Percentiles rank a stretch among this genome's conserved stretches.
These are phyloP conservation scores for Aureobasidium melanogenum DNA, from an alignment of 2,329 filamentous ascomycete species.

Conservation along the genomic window DNA sequence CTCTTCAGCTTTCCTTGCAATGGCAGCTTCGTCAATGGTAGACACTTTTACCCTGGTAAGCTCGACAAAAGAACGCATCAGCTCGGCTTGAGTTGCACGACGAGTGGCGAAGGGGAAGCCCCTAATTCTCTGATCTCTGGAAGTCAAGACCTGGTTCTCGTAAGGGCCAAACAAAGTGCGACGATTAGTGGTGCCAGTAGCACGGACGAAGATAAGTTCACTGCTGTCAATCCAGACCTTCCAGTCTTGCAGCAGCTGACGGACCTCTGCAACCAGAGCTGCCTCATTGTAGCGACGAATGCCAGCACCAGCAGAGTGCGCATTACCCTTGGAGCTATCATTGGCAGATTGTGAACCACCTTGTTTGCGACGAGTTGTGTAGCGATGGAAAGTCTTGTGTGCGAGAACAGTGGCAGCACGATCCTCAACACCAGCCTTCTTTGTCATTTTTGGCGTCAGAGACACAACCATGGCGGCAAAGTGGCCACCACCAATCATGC, in stretches of 20 bases:
- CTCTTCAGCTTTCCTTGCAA: constrained; percentile 27
- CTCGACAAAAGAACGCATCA: constrained; percentile 91
- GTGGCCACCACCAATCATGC: constrained; percentile 97
- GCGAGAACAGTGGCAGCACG: constrained; percentile 80
- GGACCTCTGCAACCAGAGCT: constrained; percentile 80
- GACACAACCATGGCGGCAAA: constrained; percentile 96
- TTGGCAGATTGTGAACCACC: constrained; percentile 91
- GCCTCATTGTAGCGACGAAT: constrained; percentile 91
- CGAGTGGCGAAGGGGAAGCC: constrained; percentile 91
- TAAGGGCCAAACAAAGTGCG: constrained; percentile 85
- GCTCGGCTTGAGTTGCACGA: constrained; percentile 82
- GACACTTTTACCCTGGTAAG: constrained; percentile 82
- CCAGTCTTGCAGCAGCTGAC: constrained; percentile 75
- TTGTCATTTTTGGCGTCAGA: constrained; percentile 68
- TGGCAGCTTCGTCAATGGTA: constrained; percentile 54
- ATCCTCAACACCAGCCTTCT: constrained; percentile 64
- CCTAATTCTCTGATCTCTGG: constrained; percentile 70
- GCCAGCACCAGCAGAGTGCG: constrained; percentile 85
- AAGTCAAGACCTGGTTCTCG: constrained; percentile 72
- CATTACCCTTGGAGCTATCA: constrained; percentile 86
- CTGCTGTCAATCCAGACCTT: constrained; percentile 74
- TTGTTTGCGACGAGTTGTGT: constrained; percentile 92
- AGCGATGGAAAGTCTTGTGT: constrained; percentile 96
- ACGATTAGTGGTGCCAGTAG: constrained; percentile 78
- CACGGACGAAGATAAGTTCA: constrained; percentile 79